Evolutionary conservation across 2,329 filamentous ascomycete genomes (phyloP), one percentile per base, ranked within the genome.

Genomic region (Talaromyces sp.): DNA sequence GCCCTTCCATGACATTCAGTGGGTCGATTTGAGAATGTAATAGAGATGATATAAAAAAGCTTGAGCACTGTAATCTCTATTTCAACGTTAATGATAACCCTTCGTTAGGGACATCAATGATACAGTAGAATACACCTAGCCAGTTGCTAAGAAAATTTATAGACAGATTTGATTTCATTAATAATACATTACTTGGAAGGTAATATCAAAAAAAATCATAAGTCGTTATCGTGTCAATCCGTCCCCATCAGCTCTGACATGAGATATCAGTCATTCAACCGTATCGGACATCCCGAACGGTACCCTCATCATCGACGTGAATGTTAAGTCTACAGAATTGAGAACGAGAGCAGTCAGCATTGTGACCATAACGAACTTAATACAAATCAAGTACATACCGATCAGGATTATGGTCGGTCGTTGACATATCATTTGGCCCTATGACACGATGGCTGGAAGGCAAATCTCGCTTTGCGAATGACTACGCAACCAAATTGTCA

Each of bases 381-480:
- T 3, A 24, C 2, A 10, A 5, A 54, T 39, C 5, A 33, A 35
- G 9, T 35, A 47, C 45, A 31, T 72, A 81, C 80, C 81, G 72
- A 3, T 82, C 74, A 4, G 78, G 76, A 2, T 73, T 74, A 67
- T 77, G 73, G 65, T 83, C 81, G 74, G 76, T 74, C 1, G 80
- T 78, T 65, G 70, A 71, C 67, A 77, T 73, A 9, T 74, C 70
- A 13, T 73, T 77, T 0, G 76, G 79, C 62, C 77, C 76, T 35
- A 82, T 62, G 14, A 83, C 74, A 3, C 81, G 78, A 67, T 82
- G 80, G 19, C 72, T 67, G 57, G 79, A 61, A 1, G 81, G 81
- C 3, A 83, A 74, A 50, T 82, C 81, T 62, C 76, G 76, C 70
- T 79, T 82, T 24, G 81, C 76, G 61, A 83, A 83, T 1, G 72